A percentile compares a stretch with the other conserved stretches of the same genome.
phyloP scores from a whole-genome alignment of 306 rosid species.

The Citrullus colocynthis region DNA sequence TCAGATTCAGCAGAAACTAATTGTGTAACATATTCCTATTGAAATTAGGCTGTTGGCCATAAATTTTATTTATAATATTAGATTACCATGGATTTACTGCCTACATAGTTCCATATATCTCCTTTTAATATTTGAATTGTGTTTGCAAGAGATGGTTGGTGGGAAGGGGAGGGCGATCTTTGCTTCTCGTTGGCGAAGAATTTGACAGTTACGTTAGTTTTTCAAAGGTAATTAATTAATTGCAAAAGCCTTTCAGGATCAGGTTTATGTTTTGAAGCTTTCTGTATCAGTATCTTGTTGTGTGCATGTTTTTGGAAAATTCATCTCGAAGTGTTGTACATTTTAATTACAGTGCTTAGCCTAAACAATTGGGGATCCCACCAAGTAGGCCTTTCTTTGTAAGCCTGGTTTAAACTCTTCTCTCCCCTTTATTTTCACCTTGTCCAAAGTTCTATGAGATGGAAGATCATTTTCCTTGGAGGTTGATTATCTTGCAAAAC shows the following conservation, averaged over 20 bases:
- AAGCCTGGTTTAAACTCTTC: background rate
- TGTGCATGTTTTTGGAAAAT: background rate
- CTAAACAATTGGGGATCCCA: background rate
- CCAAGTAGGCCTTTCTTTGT: background rate
- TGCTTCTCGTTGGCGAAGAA: slow-evolving; percentile 67
- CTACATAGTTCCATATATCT: slow-evolving; percentile 3
- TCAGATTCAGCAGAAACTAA: slow-evolving; percentile 64
- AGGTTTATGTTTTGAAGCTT: slow-evolving; percentile 19
- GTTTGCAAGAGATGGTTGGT: slow-evolving; percentile 97
- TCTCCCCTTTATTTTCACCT: background rate
- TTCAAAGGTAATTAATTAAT: slow-evolving; percentile 57
- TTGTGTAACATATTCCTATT: slow-evolving; percentile 77
- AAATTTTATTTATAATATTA: slow-evolving; percentile 41
- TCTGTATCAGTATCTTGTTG: background rate
- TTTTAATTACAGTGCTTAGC: background rate
- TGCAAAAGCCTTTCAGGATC: slow-evolving; percentile 42
- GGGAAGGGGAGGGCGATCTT: slow-evolving; percentile 78
- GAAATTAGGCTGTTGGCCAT: slow-evolving; percentile 48
- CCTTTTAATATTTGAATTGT: slow-evolving; percentile 68
- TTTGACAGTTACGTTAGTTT: slow-evolving; percentile 48
- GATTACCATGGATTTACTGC: slow-evolving; percentile 12
- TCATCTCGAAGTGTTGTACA: background rate
- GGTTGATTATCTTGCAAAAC: background rate
- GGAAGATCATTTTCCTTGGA: background rate
- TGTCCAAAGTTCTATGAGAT: background rate